A percentile compares a stretch with the other conserved stretches of the same genome.
Evolutionary conservation across 129 eudicot species (phyloP).

Genomic region (Smallanthus sonchifolius): DNA sequence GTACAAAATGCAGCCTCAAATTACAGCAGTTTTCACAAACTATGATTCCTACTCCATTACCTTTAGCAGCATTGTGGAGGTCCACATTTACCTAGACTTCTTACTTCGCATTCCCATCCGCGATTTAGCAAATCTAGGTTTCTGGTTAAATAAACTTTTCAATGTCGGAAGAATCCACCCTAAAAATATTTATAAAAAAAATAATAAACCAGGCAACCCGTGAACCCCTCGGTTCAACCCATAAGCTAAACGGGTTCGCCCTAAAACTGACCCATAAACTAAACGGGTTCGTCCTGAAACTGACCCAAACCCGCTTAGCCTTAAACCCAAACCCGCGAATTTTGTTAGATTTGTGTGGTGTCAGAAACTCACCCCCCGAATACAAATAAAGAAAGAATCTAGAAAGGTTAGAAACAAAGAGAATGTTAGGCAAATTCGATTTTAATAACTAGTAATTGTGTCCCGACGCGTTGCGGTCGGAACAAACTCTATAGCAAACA

Average conservation of each 20-base stretch:
- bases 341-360: neutral
- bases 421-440: neutral
- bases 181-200: neutral
- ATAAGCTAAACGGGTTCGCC: too few relatives aligned
- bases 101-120: constrained; percentile 94
- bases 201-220: neutral
- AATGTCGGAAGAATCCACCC: neutral
- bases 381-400: neutral
- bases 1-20: constrained; percentile 9
- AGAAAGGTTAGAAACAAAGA: neutral
- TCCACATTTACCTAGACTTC: constrained; percentile 56
- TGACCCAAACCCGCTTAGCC: neutral
- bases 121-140: constrained; percentile 71
- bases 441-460: too few relatives aligned
- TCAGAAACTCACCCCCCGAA: neutral
- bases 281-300: neutral
- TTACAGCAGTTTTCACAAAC: neutral
- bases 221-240: neutral
- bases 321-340: neutral
- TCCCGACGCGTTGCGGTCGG: too few relatives aligned
- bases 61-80: neutral
- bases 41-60: constrained; percentile 6
- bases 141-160: constrained; percentile 38
- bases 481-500: too few relatives aligned
- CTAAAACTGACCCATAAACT: neutral